Percentiles rank a stretch among this genome's conserved stretches.
Evolutionary conservation across 352 stramenopile species (phyloP).

Genomic region (Blastocystis sp.): DNA sequence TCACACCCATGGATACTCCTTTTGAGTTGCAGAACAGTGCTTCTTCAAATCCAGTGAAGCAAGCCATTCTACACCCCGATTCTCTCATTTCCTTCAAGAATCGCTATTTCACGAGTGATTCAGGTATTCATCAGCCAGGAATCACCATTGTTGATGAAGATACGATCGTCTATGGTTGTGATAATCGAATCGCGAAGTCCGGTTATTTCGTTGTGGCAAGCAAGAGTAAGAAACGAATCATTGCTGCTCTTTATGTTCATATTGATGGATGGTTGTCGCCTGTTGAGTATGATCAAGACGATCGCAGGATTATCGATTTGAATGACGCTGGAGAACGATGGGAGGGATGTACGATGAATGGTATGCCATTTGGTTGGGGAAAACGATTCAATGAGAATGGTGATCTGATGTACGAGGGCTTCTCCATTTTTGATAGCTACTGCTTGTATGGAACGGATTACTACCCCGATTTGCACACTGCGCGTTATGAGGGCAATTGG

Average conservation of each 20-base stretch:
- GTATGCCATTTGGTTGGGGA: conserved; percentile 46
- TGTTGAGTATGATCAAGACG: not conserved
- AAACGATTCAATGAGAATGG: not conserved
- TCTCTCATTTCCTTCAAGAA: not conserved
- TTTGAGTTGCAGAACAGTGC: not conserved
- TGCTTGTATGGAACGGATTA: not conserved
- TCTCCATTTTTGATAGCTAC: not conserved
- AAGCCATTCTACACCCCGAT: not conserved
- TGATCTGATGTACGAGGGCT: not conserved
- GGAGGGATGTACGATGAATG: conserved; percentile 10
- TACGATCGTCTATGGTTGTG: not conserved
- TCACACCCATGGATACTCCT: not conserved
- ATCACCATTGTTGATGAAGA: not conserved
- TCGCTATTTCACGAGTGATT: not conserved
- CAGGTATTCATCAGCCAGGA: not conserved
- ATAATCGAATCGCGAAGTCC: not conserved
- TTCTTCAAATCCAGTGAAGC: not conserved
- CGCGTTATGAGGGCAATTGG: not conserved
- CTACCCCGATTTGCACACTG: not conserved
- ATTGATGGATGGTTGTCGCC: not conserved
- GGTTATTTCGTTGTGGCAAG: not conserved
- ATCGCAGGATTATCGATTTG: conserved; percentile 15
- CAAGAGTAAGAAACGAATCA: not conserved
- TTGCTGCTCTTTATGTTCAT: not conserved
- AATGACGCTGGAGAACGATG: not conserved